Evolutionary conservation across 768 basidiomycete species (phyloP).

Genomic region (Rhodotorula babjevae): DNA sequence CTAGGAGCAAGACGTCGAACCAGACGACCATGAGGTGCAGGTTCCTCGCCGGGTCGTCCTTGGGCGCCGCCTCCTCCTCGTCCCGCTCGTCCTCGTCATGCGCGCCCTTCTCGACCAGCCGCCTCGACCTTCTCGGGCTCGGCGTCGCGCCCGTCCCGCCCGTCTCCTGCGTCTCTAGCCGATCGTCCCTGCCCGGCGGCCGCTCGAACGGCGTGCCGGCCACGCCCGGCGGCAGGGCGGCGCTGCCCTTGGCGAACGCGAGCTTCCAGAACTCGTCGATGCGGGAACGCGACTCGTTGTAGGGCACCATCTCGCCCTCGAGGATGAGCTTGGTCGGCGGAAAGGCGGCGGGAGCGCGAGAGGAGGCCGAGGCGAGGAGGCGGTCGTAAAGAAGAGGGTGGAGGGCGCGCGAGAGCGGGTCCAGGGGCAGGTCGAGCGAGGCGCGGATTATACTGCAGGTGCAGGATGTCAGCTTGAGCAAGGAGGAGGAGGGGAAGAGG

Average conservation of each 20-base stretch:
- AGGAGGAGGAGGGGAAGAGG: background rate
- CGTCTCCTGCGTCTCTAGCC: constrained; percentile 15
- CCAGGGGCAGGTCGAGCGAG: constrained; percentile 54
- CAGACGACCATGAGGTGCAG: constrained; percentile 69
- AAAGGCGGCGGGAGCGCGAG: background rate
- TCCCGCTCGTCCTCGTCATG: background rate
- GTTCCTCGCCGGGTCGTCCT: background rate
- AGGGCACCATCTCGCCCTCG: constrained; percentile 90
- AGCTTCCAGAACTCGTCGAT: constrained; percentile 63
- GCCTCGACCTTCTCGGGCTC: background rate
- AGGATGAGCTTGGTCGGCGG: constrained; percentile 48
- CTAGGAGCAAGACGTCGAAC: constrained; percentile 74
- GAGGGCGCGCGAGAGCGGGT: constrained; percentile 20
- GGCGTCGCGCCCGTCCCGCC: constrained; percentile 19
- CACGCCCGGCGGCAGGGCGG: background rate
- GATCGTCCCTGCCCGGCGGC: too few species aligned
- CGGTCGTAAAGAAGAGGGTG: constrained; percentile 6
- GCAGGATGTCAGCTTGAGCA: constrained; percentile 41
- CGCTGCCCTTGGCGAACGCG: constrained; percentile 1
- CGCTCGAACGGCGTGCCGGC: background rate
- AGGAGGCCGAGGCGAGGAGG: background rate
- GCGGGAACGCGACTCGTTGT: constrained; percentile 54
- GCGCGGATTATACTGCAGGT: constrained; percentile 56
- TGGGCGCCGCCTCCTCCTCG: background rate
- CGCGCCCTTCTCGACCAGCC: background rate